Evolutionary conservation across 106 monocot genomes (phyloP).

Genomic region (Vanilla planifolia): DNA sequence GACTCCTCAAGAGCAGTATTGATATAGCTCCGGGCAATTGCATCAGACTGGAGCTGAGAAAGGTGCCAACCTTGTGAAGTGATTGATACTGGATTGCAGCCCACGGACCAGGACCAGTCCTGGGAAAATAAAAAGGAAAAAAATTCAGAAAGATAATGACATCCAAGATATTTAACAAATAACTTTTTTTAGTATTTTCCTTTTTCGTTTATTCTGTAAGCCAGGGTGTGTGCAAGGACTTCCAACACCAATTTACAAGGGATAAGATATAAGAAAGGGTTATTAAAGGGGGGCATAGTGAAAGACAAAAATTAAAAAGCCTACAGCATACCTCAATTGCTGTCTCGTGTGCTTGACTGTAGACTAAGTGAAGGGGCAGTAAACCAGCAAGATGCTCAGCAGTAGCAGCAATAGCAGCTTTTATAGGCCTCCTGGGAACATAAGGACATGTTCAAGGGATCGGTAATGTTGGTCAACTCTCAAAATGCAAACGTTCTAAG

Average conservation of each 20-base stretch:
- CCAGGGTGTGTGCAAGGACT: no score
- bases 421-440: slow-evolving; percentile 66
- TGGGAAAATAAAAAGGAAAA: slow-evolving; percentile 14
- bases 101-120: slow-evolving; percentile 99
- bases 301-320: neutral
- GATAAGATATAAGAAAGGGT: no score
- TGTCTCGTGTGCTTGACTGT: slow-evolving; percentile 93
- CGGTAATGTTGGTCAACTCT: no score
- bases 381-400: slow-evolving; percentile 93
- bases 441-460: neutral
- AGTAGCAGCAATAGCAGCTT: slow-evolving; percentile 82
- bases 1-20: slow-evolving; percentile 92
- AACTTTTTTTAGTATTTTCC: neutral
- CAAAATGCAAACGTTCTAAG: no score
- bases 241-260: no score
- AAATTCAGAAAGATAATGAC: neutral
- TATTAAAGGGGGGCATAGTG: neutral
- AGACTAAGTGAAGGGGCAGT: slow-evolving; percentile 85
- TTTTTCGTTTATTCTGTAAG: no score
- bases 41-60: slow-evolving; percentile 78
- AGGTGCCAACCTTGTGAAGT: slow-evolving; percentile 85
- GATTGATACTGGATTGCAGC: slow-evolving; percentile 84
- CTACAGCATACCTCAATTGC: slow-evolving; percentile 69
- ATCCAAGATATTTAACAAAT: neutral
- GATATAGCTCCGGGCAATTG: slow-evolving; percentile 81